Conservation (phyloP, 495 filamentous ascomycete genomes). For the Penicillium angulare region DNA sequence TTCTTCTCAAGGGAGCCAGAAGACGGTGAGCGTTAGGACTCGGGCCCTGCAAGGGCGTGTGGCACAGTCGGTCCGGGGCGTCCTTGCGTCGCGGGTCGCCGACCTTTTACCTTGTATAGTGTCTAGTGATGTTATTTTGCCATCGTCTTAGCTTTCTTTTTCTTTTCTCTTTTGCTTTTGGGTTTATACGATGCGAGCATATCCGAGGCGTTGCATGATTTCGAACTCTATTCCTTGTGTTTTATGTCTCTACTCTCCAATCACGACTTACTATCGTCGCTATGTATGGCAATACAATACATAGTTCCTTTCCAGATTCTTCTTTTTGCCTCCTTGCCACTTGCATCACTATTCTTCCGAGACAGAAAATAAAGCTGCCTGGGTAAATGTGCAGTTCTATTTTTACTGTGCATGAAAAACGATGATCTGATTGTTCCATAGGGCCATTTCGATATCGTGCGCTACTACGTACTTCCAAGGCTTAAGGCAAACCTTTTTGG, state of each 20-base stretch:
- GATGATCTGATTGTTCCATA: too few relatives aligned
- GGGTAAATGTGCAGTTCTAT: constrained; percentile 9
- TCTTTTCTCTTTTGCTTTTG: not conserved
- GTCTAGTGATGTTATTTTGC: not conserved
- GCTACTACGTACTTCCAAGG: too few relatives aligned
- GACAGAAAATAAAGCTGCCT: constrained; percentile 18
- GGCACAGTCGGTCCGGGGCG: constrained; percentile 9
- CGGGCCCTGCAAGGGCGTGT: constrained; percentile 20
- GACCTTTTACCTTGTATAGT: constrained; percentile 5
- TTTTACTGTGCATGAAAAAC: constrained; percentile 11
- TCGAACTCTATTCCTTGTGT: not conserved
- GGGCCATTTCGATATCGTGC: constrained; percentile 5
- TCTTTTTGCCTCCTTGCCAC: constrained; percentile 18
- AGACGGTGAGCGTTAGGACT: constrained; percentile 44
- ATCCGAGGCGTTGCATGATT: constrained; percentile 9
- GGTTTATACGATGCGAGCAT: constrained; percentile 3
- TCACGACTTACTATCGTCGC: not conserved
- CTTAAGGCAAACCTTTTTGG: not conserved
- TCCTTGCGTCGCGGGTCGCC: constrained; percentile 3
- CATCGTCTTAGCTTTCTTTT: constrained; percentile 6
- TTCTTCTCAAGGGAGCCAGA: constrained; percentile 70
- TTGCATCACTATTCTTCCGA: constrained; percentile 21
- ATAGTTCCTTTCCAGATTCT: constrained; percentile 2
- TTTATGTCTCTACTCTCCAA: not conserved
- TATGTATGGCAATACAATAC: not conserved